These are phyloP conservation scores for Galeopsis tetrahit DNA, from an alignment of 257 asterid species.

Conservation along the genomic window DNA sequence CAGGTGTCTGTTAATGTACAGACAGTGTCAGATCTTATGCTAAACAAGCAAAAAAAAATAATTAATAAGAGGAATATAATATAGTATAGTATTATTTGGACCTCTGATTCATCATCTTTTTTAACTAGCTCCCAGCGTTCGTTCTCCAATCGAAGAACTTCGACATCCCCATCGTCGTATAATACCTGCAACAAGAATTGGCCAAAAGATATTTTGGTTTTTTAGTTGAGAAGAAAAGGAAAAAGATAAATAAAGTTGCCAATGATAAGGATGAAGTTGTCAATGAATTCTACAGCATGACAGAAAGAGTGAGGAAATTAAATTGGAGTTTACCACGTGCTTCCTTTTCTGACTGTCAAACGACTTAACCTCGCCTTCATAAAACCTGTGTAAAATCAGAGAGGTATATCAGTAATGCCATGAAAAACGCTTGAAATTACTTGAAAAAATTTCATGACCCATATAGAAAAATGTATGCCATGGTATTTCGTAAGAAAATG, in stretches of 20 bases:
- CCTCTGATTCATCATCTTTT: constrained; percentile 42
- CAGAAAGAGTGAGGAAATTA: constrained; percentile 21
- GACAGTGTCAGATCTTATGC: constrained; percentile 38
- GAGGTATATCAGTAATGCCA: constrained; percentile 26
- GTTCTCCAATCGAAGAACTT: constrained; percentile 52
- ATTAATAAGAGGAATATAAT: constrained; percentile 18
- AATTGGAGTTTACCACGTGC: constrained; percentile 76
- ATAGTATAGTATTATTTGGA: constrained; percentile 23
- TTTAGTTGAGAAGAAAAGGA: not conserved
- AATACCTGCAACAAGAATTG: constrained; percentile 30
- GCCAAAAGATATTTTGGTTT: not conserved
- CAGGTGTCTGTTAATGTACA: constrained; percentile 62
- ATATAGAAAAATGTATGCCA: not conserved
- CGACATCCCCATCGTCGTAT: constrained; percentile 63
- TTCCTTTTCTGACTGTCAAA: constrained; percentile 79
- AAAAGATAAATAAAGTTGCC: not conserved
- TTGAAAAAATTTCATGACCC: constrained; percentile 18
- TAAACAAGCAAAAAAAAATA: constrained; percentile 11
- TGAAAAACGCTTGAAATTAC: constrained; percentile 13
- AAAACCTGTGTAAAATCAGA: constrained; percentile 62
- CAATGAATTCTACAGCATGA: constrained; percentile 19
- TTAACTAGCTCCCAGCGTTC: constrained; percentile 57
- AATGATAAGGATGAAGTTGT: not conserved
- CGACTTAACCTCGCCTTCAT: constrained; percentile 89
- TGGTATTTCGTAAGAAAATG: constrained; percentile 16